A percentile compares a stretch with the other conserved stretches of the same genome.
Conservation (phyloP, 2,329 filamentous ascomycete species). For the Fusarium haematococcum region DNA sequence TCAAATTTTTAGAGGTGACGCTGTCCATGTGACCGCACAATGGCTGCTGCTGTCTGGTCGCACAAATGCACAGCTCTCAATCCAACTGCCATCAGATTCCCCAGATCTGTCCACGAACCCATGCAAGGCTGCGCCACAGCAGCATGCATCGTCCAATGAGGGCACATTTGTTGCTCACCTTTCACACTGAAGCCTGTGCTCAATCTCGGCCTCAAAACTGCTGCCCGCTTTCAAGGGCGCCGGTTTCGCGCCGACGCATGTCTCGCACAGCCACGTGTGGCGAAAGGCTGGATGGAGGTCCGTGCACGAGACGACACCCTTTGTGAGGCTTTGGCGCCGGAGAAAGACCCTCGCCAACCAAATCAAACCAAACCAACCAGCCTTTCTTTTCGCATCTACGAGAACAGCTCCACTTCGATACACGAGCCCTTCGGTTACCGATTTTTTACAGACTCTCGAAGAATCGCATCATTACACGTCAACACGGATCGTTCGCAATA, state of each 20-base stretch:
- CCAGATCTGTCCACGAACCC: conserved; percentile 32
- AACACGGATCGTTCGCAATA: not conserved
- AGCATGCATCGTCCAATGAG: conserved; percentile 28
- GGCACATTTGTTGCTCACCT: conserved; percentile 11
- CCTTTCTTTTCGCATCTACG: conserved; percentile 23
- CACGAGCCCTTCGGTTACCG: conserved; percentile 26
- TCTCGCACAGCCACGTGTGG: conserved; percentile 32
- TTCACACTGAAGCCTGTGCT: not conserved
- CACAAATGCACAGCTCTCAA: conserved; percentile 1
- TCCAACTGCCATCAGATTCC: conserved; percentile 23
- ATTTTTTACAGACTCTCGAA: conserved; percentile 17
- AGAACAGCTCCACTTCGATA: conserved; percentile 33
- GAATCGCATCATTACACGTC: conserved; percentile 5
- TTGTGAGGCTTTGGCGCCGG: conserved; percentile 5
- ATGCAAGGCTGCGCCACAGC: conserved; percentile 34
- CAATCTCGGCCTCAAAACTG: not conserved
- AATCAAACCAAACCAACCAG: conserved; percentile 18
- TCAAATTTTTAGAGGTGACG: not conserved
- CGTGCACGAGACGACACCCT: conserved; percentile 17
- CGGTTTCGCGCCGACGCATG: conserved; percentile 22
- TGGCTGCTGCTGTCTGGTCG: conserved; percentile 11
- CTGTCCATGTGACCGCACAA: not conserved
- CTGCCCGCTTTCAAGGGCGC: conserved; percentile 1
- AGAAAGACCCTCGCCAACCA: conserved; percentile 16
- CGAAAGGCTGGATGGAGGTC: conserved; percentile 18